phyloP scores from a whole-genome alignment of 345 rosid species.

The Cardamine occulta region DNA sequence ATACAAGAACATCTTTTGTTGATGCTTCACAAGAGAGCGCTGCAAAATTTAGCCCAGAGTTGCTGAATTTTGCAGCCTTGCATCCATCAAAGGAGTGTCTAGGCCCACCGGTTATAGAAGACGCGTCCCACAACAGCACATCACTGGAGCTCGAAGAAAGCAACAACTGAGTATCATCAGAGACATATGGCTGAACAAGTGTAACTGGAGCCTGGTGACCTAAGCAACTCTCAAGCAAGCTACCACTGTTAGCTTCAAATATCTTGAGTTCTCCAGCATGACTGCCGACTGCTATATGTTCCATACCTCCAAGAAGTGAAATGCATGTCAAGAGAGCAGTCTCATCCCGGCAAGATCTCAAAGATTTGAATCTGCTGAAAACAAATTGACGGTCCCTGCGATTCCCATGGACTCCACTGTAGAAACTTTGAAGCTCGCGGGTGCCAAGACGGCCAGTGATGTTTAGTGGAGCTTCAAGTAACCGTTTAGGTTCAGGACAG shows the following conservation, averaged over 20 bases:
- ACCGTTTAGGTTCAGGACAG: conserved; percentile 94
- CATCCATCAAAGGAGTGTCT: conserved; percentile 75
- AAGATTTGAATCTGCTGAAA: conserved; percentile 92
- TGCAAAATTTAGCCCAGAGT: conserved; percentile 75
- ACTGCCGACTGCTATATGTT: conserved; percentile 89
- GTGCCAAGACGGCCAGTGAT: conserved; percentile 86
- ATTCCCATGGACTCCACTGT: conserved; percentile 92
- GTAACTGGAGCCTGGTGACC: conserved; percentile 83
- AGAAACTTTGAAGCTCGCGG: conserved; percentile 73
- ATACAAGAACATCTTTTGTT: conserved; percentile 78
- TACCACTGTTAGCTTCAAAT: conserved; percentile 72
- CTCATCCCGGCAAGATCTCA: conserved; percentile 97
- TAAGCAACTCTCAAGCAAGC: conserved; percentile 68
- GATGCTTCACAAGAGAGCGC: conserved; percentile 63
- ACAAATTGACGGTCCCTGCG: conserved; percentile 95
- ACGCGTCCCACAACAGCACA: conserved; percentile 89
- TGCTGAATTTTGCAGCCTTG: conserved; percentile 91
- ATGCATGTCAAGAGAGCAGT: conserved; percentile 80
- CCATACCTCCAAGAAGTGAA: conserved; percentile 73
- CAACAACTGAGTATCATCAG: conserved; percentile 66
- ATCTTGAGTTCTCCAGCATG: conserved; percentile 82
- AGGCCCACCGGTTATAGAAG: conserved; percentile 70
- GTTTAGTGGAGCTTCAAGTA: conserved; percentile 88
- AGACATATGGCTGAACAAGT: conserved; percentile 67
- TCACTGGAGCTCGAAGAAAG: conserved; percentile 89